These are phyloP conservation scores for Ustilago lituana DNA, from an alignment of 1,284 basidiomycete genomes.

Conservation along the genomic window DNA sequence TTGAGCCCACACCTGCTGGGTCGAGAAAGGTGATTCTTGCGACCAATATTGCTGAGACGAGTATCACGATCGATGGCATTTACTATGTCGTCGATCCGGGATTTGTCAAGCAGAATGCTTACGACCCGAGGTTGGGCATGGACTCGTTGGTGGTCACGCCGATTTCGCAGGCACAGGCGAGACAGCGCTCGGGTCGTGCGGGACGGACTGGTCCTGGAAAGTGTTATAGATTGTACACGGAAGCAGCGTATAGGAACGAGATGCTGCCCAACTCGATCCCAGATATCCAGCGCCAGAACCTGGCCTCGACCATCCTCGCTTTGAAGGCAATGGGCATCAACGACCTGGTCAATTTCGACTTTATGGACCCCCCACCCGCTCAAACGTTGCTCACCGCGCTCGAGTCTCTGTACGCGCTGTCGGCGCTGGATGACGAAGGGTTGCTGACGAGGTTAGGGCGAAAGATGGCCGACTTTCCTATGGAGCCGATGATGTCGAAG, in stretches of 20 bases:
- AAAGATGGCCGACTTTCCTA: slow-evolving; percentile 99
- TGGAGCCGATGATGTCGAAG: slow-evolving; percentile 94
- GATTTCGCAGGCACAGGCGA: slow-evolving; percentile 96
- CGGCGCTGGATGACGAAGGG: slow-evolving; percentile 95
- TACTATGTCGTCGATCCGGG: slow-evolving; percentile 99
- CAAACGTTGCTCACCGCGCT: slow-evolving; percentile 94
- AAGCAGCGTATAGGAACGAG: slow-evolving; percentile 96
- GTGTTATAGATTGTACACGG: slow-evolving; percentile 96
- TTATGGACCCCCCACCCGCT: slow-evolving; percentile 98
- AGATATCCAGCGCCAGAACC: slow-evolving; percentile 94
- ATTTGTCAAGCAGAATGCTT: slow-evolving; percentile 98
- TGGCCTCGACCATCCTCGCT: slow-evolving; percentile 90
- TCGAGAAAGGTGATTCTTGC: slow-evolving; percentile 97
- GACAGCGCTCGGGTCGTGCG: slow-evolving; percentile 92
- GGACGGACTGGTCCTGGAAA: slow-evolving; percentile 98
- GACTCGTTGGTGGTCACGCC: slow-evolving; percentile 98
- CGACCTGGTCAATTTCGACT: slow-evolving; percentile 96
- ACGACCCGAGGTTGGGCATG: slow-evolving; percentile 96
- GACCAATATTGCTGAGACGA: slow-evolving; percentile 98
- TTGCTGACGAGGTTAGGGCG: slow-evolving; percentile 89
- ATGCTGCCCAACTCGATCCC: slow-evolving; percentile 98
- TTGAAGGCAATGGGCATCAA: slow-evolving; percentile 99
- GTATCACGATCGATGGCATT: slow-evolving; percentile 96
- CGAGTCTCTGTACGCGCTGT: slow-evolving; percentile 91
- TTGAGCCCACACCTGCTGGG: slow-evolving; percentile 95